phyloP scores from a whole-genome alignment of 352 stramenopile species.

The Globisporangium carolinianum region DNA sequence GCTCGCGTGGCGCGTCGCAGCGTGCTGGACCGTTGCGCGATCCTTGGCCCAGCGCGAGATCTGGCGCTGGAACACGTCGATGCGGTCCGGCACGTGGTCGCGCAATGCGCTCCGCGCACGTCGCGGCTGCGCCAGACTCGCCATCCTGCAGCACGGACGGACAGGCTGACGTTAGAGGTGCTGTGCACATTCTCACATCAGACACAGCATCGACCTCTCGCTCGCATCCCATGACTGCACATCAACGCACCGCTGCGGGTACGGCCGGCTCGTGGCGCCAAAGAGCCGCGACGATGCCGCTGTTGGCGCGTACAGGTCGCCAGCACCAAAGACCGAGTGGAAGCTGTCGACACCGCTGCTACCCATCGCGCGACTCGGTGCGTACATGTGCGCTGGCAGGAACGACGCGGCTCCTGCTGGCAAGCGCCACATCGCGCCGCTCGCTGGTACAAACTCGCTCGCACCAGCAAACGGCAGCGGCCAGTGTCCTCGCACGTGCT shows the following conservation, averaged over 20 bases:
- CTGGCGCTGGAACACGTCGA: constrained; percentile 40
- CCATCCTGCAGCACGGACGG: constrained; percentile 1
- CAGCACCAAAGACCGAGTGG: neutral
- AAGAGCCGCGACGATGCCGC: neutral
- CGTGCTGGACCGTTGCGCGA: constrained; percentile 50
- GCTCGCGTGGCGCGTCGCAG: constrained; percentile 44
- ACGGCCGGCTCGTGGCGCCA: neutral
- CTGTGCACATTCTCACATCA: too few relatives aligned
- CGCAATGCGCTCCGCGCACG: neutral
- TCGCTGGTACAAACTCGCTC: neutral
- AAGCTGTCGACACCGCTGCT: neutral
- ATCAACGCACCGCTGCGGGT: constrained; percentile 4
- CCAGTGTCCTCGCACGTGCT: constrained; percentile 1
- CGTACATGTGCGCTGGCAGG: neutral
- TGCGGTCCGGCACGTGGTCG: constrained; percentile 11
- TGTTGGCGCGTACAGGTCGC: constrained; percentile 2
- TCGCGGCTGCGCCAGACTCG: constrained; percentile 7
- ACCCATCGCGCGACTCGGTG: neutral
- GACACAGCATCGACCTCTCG: too few relatives aligned
- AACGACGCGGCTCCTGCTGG: too few relatives aligned
- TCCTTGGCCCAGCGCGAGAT: constrained; percentile 53
- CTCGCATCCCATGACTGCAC: too few relatives aligned
- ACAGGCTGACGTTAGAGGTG: neutral
- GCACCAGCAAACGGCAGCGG: constrained; percentile 1
- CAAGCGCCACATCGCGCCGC: constrained; percentile 3